phyloP scores from a whole-genome alignment of 2,329 filamentous ascomycete genomes.

The Fusarium euwallaceae region DNA sequence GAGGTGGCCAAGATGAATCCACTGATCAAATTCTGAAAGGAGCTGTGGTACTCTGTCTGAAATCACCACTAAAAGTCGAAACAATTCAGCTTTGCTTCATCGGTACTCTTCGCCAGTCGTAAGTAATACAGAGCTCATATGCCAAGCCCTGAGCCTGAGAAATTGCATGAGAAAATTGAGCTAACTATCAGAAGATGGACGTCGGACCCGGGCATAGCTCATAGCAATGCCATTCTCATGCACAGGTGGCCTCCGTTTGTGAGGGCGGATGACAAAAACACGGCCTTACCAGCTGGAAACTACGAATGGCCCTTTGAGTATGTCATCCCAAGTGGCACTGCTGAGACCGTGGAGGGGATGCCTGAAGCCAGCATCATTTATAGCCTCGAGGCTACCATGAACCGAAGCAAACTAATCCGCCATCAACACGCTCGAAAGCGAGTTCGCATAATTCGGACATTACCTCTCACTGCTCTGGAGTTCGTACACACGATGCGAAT shows the following conservation, averaged over 20 bases:
- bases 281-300: conserved; percentile 76
- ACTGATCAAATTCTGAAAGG: conserved; percentile 80
- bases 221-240: conserved; percentile 70
- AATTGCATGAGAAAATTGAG: background rate
- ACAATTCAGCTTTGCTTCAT: conserved; percentile 78
- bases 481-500: conserved; percentile 90
- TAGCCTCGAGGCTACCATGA: conserved; percentile 88
- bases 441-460: conserved; percentile 79
- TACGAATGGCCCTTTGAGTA: conserved; percentile 87
- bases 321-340: conserved; percentile 74
- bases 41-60: conserved; percentile 78
- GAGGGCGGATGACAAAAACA: conserved; percentile 62
- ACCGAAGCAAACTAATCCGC: conserved; percentile 86
- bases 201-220: conserved; percentile 66
- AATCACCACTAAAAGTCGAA: conserved; percentile 75
- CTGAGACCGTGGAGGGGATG: conserved; percentile 92
- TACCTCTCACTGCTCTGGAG: conserved; percentile 80
- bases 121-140: conserved; percentile 52
- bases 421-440: conserved; percentile 84
- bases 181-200: conserved; percentile 55
- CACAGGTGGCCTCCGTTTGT: conserved; percentile 78
- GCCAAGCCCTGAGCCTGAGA: background rate
- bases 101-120: conserved; percentile 75
- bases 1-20: conserved; percentile 79
- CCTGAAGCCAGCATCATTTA: conserved; percentile 89